These are phyloP conservation scores for Ceratocystis cacaofunesta DNA, from an alignment of 2,329 filamentous ascomycete species.

Conservation along the genomic window DNA sequence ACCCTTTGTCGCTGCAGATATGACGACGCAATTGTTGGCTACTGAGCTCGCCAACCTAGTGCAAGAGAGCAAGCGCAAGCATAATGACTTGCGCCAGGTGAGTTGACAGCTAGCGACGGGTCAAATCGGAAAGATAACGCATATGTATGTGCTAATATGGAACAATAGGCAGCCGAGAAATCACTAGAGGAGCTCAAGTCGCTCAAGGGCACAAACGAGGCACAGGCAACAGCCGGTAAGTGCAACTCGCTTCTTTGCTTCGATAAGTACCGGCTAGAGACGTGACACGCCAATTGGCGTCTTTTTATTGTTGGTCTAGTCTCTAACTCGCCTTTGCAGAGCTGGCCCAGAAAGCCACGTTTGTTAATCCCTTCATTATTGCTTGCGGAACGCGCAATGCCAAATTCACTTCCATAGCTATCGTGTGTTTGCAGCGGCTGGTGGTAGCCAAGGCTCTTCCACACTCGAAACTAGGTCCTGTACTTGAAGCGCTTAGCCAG, in stretches of 20 bases:
- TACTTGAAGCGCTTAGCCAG: constrained; percentile 75
- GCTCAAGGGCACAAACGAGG: constrained; percentile 58
- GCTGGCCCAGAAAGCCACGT: constrained; percentile 63
- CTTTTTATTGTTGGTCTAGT: neutral
- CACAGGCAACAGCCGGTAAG: constrained; percentile 56
- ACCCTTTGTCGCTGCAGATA: constrained; percentile 25
- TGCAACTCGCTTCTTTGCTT: neutral
- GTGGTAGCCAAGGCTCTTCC: constrained; percentile 71
- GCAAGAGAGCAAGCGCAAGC: constrained; percentile 90
- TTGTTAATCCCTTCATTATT: constrained; percentile 86
- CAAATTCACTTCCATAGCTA: constrained; percentile 76
- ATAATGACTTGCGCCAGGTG: constrained; percentile 75
- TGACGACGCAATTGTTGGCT: constrained; percentile 82
- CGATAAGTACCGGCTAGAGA: neutral
- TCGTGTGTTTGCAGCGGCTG: constrained; percentile 77
- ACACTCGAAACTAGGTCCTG: constrained; percentile 63
- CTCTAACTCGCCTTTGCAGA: constrained; percentile 37
- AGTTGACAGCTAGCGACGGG: constrained; percentile 21
- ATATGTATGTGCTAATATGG: neutral
- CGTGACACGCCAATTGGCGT: neutral
- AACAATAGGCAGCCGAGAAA: constrained; percentile 67
- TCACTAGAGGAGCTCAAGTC: constrained; percentile 78
- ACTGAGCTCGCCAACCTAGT: constrained; percentile 81
- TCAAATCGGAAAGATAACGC: neutral
- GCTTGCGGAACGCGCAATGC: constrained; percentile 81